Base-by-base conservation (phyloP, 495 filamentous ascomycete species). In the Usnea hakonensis region DNA sequence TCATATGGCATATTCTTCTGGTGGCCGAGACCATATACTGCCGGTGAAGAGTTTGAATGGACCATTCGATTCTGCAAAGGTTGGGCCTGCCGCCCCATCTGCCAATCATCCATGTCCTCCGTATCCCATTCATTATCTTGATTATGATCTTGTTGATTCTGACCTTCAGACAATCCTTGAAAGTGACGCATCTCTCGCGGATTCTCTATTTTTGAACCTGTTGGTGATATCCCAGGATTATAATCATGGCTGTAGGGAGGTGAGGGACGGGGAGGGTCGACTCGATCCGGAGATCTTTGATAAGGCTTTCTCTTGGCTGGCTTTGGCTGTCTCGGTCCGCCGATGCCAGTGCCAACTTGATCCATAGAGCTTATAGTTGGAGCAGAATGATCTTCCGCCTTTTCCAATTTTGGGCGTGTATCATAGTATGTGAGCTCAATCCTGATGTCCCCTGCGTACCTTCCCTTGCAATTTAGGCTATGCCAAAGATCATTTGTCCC, bases 371-470 rank as follows among this genome's bases (percentile, higher is more conserved):
- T 50, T 6, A 40, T 40, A 19, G 55, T 33, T 48, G 71, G 72
- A 26, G 57, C 57, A 65, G 80, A 77, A 48, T 78, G 82, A 62
- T 82, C 81, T 38, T 76, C 80, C 23, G 79, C 68, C 54, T 83
- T 81, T 65, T 88, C 89, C 19, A 85, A 82, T 73, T 91, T 91
- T 38, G 90, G 86, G 17, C 93, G 84, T 40, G 82, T 87, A 72
- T 99, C 94, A 74, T 96, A 97, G 74, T 89, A 99, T 32, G 94
- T 97, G 73, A 96, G 86, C 73, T 99, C 94, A 44, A 97, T 90
- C 59, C 92, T 83, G 48, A 99, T 85, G 68, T 97, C 92, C 32
- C 94, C 94, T 28, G 95, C 91, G 70, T 97, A 97, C 77, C 94
- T 94, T 43, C 91, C 90, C 68, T 85, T 90, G 81, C 83, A 96